Evolutionary conservation across 1,284 basidiomycete genomes (phyloP), one percentile per base, ranked within the genome.

Genomic region (Coniophora puteana): DNA sequence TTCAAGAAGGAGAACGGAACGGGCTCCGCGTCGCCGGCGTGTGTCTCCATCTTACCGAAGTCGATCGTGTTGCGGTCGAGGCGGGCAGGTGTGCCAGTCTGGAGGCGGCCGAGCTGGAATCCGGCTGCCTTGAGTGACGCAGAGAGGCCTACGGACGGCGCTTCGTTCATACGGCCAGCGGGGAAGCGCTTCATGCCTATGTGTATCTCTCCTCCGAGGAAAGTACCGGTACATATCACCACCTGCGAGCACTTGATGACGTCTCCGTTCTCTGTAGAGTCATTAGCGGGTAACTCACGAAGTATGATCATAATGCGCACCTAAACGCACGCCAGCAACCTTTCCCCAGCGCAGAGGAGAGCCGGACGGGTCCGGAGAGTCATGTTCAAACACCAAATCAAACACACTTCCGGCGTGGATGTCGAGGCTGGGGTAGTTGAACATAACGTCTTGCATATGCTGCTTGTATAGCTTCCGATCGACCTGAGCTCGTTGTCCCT

Each of bases 401-500:
- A 84, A 85, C 7, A 91, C 92, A 47, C 80, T 87, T 8, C 78
- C 89, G 8, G 85, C 74, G 27, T 72, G 74, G 24, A 93, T 67
- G 35, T 81, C 72, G 17, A 95, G 73, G 45, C 83, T 81, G 1
- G 78, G 72, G 54, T 88, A 86, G 43, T 70, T 69, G 38, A 70
- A 63, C 24, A 94, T 63, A 1, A 74, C 67, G 3, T 74, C 62
- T 58, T 93, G 90, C 81, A 94, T 93, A 51, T 88, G 66, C 33
- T 61, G 67, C 59, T 89, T 91, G 68, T 93, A 95, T 13, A 93
- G 58, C 41, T 76, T 83, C 22, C 91, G 72, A 60, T 93, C 91
- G 33, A 94, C 84, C 61, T 94, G 92, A 1, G 90, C 89, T 49
- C 91, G 70, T 12, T 88, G 90, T n/a, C 91, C 91, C 85, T 90